Evolutionary conservation across 192 early-diverging fungal genomes (phyloP), one percentile per base, ranked within the genome.

Genomic region (Chytriomyces hyalinus): DNA sequence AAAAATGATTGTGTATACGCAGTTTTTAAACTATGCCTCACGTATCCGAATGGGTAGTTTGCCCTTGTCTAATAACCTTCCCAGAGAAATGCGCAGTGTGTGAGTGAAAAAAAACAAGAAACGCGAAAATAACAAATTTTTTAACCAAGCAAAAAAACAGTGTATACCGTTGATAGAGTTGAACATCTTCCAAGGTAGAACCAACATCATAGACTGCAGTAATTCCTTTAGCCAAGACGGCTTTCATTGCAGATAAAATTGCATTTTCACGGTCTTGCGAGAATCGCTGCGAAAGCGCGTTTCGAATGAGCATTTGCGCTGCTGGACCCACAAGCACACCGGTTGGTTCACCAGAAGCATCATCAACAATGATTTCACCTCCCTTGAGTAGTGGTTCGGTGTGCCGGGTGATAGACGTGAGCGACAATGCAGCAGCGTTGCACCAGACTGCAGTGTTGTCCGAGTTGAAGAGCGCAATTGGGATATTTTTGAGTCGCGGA

Each of bases 121-220:
- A 3, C 53, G 36, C 4, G 36, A 36, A 26, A 26, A 36, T 4
- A 36, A 36, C 36, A 2, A 2, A 36, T 36, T 36, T 36, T 3
- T 36, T 3, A 36, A 36, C 36, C 36, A 36, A 36, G 36, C 53
- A 57, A 57, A 57, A 57, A 20, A 4, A 57, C 24, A 26, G 24
- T 26, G 0, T 24, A 6, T 13, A 36, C 84, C 62, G 65, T 72
- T 88, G 86, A 50, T 79, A 85, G 11, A 84, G 60, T 17, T 74
- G 61, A 20, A 90, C 67, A 43, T 75, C 60, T 26, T 65, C 46
- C 17, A 80, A 66, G 9, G 49, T 6, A 5, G 88, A 80, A 5
- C 82, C 80, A 5, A 89, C 89, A 75, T 90, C 89, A 63, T 91
- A 87, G n/a, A 90, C n/a, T 11, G 80, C 80, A 13, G 89, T 90